Conservation (phyloP, 1,284 basidiomycete species). For the Tilletia setariae region DNA sequence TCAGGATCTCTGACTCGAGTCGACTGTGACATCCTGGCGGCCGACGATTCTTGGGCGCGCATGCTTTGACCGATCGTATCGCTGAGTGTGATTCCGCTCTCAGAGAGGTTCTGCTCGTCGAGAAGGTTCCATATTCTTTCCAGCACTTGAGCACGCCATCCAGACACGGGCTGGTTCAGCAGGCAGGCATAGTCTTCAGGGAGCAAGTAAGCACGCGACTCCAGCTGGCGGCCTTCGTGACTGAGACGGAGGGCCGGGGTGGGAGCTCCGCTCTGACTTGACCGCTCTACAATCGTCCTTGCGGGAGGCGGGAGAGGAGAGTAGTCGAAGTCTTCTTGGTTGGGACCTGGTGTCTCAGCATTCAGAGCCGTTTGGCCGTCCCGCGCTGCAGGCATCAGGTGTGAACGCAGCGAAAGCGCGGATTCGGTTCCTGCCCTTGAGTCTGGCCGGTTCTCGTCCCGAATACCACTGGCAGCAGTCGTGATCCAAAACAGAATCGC, state of each 20-base stretch:
- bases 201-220: background rate
- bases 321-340: background rate
- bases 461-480: constrained; percentile 18
- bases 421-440: background rate
- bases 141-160: constrained; percentile 30
- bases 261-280: background rate
- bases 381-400: too few relatives aligned
- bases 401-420: background rate
- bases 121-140: constrained; percentile 30
- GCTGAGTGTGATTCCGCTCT: background rate
- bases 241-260: background rate
- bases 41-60: background rate
- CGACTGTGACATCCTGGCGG: too few relatives aligned
- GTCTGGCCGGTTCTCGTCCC: background rate
- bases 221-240: background rate
- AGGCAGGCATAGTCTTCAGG: constrained; percentile 4
- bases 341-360: too few relatives aligned
- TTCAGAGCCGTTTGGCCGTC: too few relatives aligned
- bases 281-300: background rate
- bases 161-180: constrained; percentile 3
- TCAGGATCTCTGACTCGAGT: background rate
- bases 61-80: background rate
- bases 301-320: background rate
- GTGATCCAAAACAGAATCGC: constrained; percentile 24
- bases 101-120: constrained; percentile 3